Evolutionary conservation across 2,329 filamentous ascomycete species (phyloP), one percentile per base, ranked within the genome.

Genomic region (Fusarium sp.): DNA sequence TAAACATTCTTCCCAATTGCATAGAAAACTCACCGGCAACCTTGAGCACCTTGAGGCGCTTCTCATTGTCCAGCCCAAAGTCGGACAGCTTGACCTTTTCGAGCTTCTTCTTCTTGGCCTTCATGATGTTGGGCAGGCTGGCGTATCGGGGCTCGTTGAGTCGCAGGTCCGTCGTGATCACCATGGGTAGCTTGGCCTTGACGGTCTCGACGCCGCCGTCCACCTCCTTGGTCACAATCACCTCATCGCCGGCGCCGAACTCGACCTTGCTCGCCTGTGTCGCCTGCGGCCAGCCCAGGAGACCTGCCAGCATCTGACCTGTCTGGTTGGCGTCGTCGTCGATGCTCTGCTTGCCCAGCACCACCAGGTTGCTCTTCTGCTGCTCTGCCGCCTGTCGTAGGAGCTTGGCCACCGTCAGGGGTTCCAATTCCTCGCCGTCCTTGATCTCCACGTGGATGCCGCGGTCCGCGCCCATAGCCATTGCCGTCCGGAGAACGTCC

Each of bases 21-120:
- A 33, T 20, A 29, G 4, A 10, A 2, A 71, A 85, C 89, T 76
- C 82, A 93, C 91, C 91, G 53, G 87, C 89, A 70, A 99, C 94
- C 87, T 96, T 96, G 74, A 98, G 77, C 59, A 93, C 92, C 89
- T 96, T 97, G 79, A 99, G 81, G 75, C 94, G 86, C 81, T 86
- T 89, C 79, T 87, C 86, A 57, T 87, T 87, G 74, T 93, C 90
- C 44, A 97, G 82, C 2, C 92, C 93, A 79, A 92, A 91, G 78
- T 99, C 96, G 62, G 84, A 86, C 79, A 97, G 80, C 71, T 87
- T 93, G 86, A 93, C 91, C 91, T 97, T 98, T 76, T 96, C 93
- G 74, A 99, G 78, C 77, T 92, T 92, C 91, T 99, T 99, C 92
- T 98, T 99, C 91, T 99, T 99, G 58, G 96, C 96, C 90, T 98